Conservation (phyloP, 805 yeast genomes). For the Candida broadrunensis region DNA sequence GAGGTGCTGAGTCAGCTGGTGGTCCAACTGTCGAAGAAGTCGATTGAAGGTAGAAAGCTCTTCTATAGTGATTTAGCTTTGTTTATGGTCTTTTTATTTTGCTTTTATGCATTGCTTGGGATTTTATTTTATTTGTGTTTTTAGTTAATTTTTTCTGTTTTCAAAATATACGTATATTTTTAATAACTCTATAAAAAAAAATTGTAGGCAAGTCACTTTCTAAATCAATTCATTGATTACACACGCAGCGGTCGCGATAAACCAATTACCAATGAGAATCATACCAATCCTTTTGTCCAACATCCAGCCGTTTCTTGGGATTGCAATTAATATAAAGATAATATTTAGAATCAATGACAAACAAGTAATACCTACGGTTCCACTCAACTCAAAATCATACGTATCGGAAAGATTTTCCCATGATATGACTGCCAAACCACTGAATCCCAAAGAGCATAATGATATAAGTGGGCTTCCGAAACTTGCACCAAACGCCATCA, state of each 20-base stretch:
- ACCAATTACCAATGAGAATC: slow-evolving; percentile 29
- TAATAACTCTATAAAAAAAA: too few species aligned
- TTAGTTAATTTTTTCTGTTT: too few species aligned
- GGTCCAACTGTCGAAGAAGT: slow-evolving; percentile 42
- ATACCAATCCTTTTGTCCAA: slow-evolving; percentile 33
- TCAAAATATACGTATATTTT: too few species aligned
- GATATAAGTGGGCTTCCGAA: slow-evolving; percentile 89
- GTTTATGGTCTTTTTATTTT: too few species aligned
- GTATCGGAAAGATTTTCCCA: slow-evolving; percentile 9
- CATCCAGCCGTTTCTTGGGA: slow-evolving; percentile 27
- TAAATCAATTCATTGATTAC: slow-evolving; percentile 18
- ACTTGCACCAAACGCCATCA: slow-evolving; percentile 94
- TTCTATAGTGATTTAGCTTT: too few species aligned
- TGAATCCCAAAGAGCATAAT: slow-evolving; percentile 76
- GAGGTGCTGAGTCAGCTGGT: slow-evolving; percentile 25
- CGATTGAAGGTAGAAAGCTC: too few species aligned
- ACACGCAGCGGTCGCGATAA: slow-evolving; percentile 22
- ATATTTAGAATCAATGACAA: slow-evolving; percentile 20
- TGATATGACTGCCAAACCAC: slow-evolving; percentile 45
- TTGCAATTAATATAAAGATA: slow-evolving; percentile 13
- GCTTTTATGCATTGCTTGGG: too few species aligned
- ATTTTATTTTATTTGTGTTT: too few species aligned
- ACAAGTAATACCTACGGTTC: slow-evolving; percentile 18
- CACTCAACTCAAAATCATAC: slow-evolving; percentile 14
- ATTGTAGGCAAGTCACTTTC: too few species aligned